Evolutionary conservation across 2,329 filamentous ascomycete genomes (phyloP).

Genomic region (Rutstroemia sp.): DNA sequence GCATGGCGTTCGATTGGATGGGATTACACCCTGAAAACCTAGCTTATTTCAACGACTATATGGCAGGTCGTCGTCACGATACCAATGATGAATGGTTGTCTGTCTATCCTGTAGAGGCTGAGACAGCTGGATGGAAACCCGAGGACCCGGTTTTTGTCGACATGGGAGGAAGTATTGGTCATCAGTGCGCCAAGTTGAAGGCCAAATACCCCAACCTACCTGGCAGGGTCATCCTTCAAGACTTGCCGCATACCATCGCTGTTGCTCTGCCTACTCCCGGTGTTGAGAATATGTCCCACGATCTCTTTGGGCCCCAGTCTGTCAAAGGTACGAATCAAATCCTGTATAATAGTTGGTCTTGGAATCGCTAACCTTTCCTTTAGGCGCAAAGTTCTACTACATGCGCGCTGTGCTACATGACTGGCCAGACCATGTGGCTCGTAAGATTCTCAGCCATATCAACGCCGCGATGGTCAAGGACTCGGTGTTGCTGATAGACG

Average conservation of each 20-base stretch:
- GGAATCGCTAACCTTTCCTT: background rate
- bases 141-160: conserved; percentile 31
- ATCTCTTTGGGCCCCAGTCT: conserved; percentile 26
- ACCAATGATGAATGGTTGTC: background rate
- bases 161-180: conserved; percentile 34
- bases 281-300: conserved; percentile 24
- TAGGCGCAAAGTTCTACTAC: conserved; percentile 29
- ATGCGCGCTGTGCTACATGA: conserved; percentile 35
- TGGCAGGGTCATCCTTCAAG: conserved; percentile 34
- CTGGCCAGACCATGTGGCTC: conserved; percentile 28
- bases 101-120: background rate
- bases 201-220: conserved; percentile 28
- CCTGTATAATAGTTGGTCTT: too few relatives aligned
- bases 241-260: conserved; percentile 30
- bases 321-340: conserved; percentile 16
- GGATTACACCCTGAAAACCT: background rate
- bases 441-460: background rate
- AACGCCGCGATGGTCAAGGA: background rate
- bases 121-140: background rate
- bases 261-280: conserved; percentile 20
- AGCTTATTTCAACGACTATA: background rate
- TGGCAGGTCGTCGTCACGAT: background rate
- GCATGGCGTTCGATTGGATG: background rate
- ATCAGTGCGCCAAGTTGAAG: conserved; percentile 30
- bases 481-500: conserved; percentile 34